Evolutionary conservation across 106 monocot species (phyloP), one percentile per base, ranked within the genome.

Genomic region (Amphibolis antarctica): DNA sequence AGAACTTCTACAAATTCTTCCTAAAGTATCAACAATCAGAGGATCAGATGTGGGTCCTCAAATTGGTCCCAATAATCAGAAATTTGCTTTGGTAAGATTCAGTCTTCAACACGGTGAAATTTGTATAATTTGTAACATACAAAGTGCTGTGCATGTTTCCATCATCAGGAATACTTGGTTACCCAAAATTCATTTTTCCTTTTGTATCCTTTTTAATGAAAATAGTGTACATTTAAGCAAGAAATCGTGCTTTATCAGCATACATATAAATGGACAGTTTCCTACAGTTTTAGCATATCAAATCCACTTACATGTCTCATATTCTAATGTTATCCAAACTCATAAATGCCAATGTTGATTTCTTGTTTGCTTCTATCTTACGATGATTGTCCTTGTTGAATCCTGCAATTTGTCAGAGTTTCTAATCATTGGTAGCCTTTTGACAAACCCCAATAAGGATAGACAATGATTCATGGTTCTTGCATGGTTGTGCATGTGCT

Each of bases 51-150:
- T 82, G 44, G 98, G 98, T 28, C 63, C 84, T 24, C 90, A 87
- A 75, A 87, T 98, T 73, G 98, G 90, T 66, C 87, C 86, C 5
- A 98, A 98, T 26, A 98, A 98, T 75, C 69, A 84, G 10, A 98
- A 87, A 70, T 98, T 87, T 71, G 62, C 75, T 55, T 59, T 76
- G 78, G 98, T 98, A 82, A 18, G 25, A 13, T 28, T 72, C 30
- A 9, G n/a, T 28, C 30, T 19, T 55, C 24, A 9, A 9, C 9
- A 4, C 7, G 18, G 24, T 25, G 23, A 21, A 21, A 20, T 14
- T 55, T 14, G 10, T 4, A 23, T 9, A 55, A 23, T 29, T 25
- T 56, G 15, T 17, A 43, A 14, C 12, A 18, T 31, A 3, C 1
- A 1, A 42, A 13, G 15, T 60, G 10, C 60, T 4, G 5, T 28